A percentile compares a stretch with the other conserved stretches of the same genome.
These are phyloP conservation scores for Hordeum pubiflorum DNA, from an alignment of 202 grass and related monocot species.

Conservation along the genomic window DNA sequence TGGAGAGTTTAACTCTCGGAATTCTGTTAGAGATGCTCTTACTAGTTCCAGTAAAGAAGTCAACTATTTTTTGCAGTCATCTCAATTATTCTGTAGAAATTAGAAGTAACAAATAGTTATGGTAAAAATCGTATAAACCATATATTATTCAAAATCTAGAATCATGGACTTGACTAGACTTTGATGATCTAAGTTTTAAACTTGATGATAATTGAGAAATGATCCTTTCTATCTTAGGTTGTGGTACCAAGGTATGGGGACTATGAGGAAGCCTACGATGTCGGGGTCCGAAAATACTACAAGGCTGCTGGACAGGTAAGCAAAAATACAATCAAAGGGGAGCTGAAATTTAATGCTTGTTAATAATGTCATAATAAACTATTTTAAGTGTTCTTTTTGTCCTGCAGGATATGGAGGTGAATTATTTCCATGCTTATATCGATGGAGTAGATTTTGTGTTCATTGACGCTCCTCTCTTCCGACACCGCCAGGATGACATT, in stretches of 20 bases:
- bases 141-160: neutral
- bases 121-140: neutral
- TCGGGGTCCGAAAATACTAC: conserved; percentile 70
- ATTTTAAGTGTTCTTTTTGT: neutral
- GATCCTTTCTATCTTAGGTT: conserved; percentile 50
- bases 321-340: neutral
- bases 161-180: neutral
- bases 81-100: neutral
- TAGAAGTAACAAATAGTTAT: neutral
- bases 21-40: neutral
- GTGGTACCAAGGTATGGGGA: conserved; percentile 80
- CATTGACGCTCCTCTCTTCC: conserved; percentile 58
- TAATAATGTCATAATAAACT: neutral
- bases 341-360: neutral
- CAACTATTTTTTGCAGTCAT: neutral
- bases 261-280: conserved; percentile 53
- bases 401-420: conserved; percentile 79
- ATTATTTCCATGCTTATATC: conserved; percentile 72
- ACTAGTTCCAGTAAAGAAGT: neutral
- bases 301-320: conserved; percentile 78
- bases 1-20: neutral
- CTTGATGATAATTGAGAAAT: neutral
- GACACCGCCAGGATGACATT: conserved; percentile 56
- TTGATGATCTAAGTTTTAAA: neutral
- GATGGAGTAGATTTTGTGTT: conserved; percentile 96